Conservation (phyloP, 306 rosid species). For the Spatholobus suberectus region DNA sequence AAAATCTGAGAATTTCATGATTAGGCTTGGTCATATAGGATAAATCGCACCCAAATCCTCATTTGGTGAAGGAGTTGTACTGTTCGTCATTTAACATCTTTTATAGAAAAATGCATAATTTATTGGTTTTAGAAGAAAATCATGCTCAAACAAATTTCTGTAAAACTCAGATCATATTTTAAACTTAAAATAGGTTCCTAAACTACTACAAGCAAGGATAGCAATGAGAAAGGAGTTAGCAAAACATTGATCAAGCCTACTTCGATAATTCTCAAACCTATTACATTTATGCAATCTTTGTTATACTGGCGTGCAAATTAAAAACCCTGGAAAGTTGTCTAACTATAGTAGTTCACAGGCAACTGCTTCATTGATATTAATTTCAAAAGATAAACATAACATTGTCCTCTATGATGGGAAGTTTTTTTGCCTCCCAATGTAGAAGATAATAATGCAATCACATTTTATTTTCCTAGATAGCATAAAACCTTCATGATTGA, state of each 20-base stretch:
- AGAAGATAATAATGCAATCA: neutral
- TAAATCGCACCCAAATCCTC: constrained; percentile 12
- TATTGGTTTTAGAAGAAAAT: constrained; percentile 23
- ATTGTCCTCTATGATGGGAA: neutral
- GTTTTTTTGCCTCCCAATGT: neutral
- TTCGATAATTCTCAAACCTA: neutral
- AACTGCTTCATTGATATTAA: constrained; percentile 27
- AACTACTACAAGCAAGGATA: constrained; percentile 26
- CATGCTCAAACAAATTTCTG: neutral
- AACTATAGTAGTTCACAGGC: constrained; percentile 14
- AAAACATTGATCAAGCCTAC: constrained; percentile 9
- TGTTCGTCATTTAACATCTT: neutral
- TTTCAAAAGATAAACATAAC: constrained; percentile 1
- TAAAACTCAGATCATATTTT: constrained; percentile 13
- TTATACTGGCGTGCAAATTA: neutral
- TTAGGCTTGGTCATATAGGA: constrained; percentile 1
- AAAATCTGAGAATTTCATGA: constrained; percentile 31
- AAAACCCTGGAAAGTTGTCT: neutral
- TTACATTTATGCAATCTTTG: constrained; percentile 14
- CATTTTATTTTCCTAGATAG: neutral
- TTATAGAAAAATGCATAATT: constrained; percentile 7
- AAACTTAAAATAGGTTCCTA: neutral
- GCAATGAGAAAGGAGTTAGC: neutral
- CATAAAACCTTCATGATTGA: neutral
- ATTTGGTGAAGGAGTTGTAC: neutral